A percentile compares a stretch with the other conserved stretches of the same genome.
Evolutionary conservation across 305 asterid genomes (phyloP).

Genomic region (Fraxinus sp.): DNA sequence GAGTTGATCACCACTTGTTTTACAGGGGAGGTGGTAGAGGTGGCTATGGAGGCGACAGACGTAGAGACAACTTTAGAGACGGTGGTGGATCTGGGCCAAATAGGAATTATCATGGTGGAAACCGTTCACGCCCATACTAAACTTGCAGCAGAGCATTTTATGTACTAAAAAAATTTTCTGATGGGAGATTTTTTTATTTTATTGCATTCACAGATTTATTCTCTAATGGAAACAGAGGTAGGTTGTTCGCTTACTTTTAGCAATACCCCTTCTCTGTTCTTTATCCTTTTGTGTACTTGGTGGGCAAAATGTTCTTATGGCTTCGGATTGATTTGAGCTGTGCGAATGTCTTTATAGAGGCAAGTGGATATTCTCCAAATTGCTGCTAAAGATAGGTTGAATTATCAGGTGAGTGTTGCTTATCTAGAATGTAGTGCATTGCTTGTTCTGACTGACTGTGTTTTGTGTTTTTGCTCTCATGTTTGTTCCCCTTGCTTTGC

Average conservation of each 20-base stretch:
- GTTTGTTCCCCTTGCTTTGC: slow-evolving; percentile 18
- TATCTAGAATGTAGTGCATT: slow-evolving; percentile 23
- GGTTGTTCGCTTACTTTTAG: slow-evolving; percentile 41
- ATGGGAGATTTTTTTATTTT: slow-evolving; percentile 60
- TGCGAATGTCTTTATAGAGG: slow-evolving; percentile 85
- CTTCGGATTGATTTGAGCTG: slow-evolving; percentile 68
- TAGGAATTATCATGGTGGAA: slow-evolving; percentile 86
- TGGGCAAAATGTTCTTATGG: slow-evolving; percentile 39
- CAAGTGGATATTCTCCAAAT: slow-evolving; percentile 84
- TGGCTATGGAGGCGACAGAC: slow-evolving; percentile 76
- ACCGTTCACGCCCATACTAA: slow-evolving; percentile 93
- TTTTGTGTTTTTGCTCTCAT: slow-evolving; percentile 27
- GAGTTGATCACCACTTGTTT: slow-evolving; percentile 25
- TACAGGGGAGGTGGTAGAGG: slow-evolving; percentile 94
- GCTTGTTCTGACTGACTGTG: slow-evolving; percentile 6
- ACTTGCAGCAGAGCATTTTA: slow-evolving; percentile 40
- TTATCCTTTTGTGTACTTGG: slow-evolving; percentile 39
- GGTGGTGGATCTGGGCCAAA: slow-evolving; percentile 94
- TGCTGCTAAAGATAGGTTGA: slow-evolving; percentile 92
- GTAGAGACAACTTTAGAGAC: slow-evolving; percentile 81
- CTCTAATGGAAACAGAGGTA: slow-evolving; percentile 88
- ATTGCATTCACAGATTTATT: slow-evolving; percentile 64
- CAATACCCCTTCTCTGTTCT: slow-evolving; percentile 46
- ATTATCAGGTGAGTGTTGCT: slow-evolving; percentile 97
- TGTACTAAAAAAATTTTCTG: slow-evolving; percentile 64